Base-by-base conservation (phyloP, 768 basidiomycete species). In the Phanerochaete sordida region DNA sequence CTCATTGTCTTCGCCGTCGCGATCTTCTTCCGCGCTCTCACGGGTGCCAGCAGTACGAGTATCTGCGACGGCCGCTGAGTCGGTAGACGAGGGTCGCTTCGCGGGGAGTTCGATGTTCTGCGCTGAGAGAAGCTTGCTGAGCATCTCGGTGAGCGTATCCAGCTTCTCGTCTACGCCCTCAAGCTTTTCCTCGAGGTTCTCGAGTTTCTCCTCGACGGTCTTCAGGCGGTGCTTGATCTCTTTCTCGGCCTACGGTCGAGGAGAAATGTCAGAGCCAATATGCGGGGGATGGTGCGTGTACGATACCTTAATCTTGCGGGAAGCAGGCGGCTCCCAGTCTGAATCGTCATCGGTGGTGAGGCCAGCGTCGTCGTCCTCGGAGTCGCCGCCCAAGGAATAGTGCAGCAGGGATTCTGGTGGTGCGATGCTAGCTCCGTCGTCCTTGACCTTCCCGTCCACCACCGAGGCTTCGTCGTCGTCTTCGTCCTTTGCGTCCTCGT, bases 281-380 rank as follows among this genome's bases (percentile, higher is more conserved):
- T n/a, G n/a, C n/a, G n/a, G n/a, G n/a, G n/a, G n/a, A n/a, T n/a
- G n/a, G n/a, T n/a, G n/a, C n/a, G n/a, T n/a, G n/a, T n/a, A n/a
- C n/a, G n/a, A n/a, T n/a, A n/a, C 59, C 54, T 56, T 60, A 6
- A 31, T 27, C 45, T 60, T 60, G 31, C 27, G 43, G 3, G 47
- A 21, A 15, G 26, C 46, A 3, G 44, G 44, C 4, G 28, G 45
- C 27, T 46, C 43, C 59, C 59, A 60, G 7, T 55, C 46, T 5
- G 43, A 52, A 30, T 60, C 59, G 44, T 26, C 31, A 5, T 55
- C 59, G 30, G 44, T 49, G 2, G 52, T 33, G 4, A 60, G 47
- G n/a, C 53, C 52, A 23, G 28, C 43, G 6, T 60, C 59, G 27
- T 47, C 28, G 3, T 60, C 59, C 44, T 50, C 53, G 23, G 15